These are phyloP conservation scores for Arthrobotrys conoides DNA, from an alignment of 2,329 filamentous ascomycete species.

Conservation along the genomic window DNA sequence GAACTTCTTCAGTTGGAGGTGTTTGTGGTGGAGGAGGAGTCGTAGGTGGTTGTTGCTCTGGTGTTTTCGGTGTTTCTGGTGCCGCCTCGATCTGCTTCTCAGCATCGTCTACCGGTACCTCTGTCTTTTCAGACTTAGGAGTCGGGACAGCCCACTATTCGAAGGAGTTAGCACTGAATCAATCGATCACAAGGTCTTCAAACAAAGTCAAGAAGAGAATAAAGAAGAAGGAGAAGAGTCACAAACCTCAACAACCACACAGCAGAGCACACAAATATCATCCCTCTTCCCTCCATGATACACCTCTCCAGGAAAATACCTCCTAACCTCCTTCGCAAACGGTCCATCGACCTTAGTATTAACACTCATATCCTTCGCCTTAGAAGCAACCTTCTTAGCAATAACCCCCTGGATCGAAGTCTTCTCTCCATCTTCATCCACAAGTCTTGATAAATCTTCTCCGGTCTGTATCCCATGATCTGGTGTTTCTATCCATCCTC, in stretches of 20 bases:
- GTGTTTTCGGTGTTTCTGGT: conserved; percentile 5
- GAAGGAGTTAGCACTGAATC: neutral
- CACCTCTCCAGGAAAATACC: conserved; percentile 84
- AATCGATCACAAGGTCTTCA: too few relatives aligned
- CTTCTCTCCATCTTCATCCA: conserved; percentile 44
- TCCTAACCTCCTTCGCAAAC: conserved; percentile 94
- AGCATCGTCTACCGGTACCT: neutral
- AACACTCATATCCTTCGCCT: conserved; percentile 86
- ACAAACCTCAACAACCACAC: conserved; percentile 79
- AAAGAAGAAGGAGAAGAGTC: neutral
- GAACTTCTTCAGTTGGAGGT: conserved; percentile 19
- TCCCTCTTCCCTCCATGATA: conserved; percentile 96
- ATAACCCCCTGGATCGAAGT: conserved; percentile 78
- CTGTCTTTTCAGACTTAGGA: conserved; percentile 22
- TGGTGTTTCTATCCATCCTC: conserved; percentile 78
- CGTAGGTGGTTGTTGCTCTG: conserved; percentile 32
- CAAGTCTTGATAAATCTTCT: conserved; percentile 70
- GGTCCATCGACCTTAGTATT: conserved; percentile 88
- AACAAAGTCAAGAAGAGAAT: neutral
- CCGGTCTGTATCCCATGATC: conserved; percentile 76
- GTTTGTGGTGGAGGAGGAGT: conserved; percentile 20
- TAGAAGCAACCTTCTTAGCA: conserved; percentile 82
- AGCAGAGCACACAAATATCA: conserved; percentile 90
- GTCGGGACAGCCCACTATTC: conserved; percentile 44
- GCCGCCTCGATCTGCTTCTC: conserved; percentile 22